Percentiles rank a stretch among this genome's conserved stretches.
phyloP scores from a whole-genome alignment of 768 basidiomycete species.

The Pisolithus tinctorius region DNA sequence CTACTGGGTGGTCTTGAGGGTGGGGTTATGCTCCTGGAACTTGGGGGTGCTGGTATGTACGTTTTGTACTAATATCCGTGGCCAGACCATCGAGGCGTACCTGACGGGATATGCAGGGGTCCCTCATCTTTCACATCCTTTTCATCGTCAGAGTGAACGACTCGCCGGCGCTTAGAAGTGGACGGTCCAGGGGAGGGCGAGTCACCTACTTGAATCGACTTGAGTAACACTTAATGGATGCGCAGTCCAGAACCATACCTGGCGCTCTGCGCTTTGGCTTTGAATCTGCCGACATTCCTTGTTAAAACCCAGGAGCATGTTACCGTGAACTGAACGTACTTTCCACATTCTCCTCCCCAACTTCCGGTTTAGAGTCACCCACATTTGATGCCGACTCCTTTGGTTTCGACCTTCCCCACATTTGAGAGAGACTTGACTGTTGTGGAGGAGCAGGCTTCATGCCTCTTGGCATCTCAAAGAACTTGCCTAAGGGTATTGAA shows the following conservation, averaged over 20 bases:
- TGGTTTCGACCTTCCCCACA: conserved; percentile 56
- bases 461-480: conserved; percentile 66
- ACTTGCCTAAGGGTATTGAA: conserved; percentile 46
- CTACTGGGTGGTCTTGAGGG: conserved; percentile 3
- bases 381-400: conserved; percentile 20
- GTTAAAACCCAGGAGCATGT: not conserved
- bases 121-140: conserved; percentile 13
- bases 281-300: too few species aligned
- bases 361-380: conserved; percentile 17
- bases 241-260: too few species aligned
- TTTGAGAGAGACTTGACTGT: conserved; percentile 70
- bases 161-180: conserved; percentile 44
- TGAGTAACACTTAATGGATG: too few species aligned
- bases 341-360: conserved; percentile 7
- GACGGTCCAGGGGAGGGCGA: conserved; percentile 17
- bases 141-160: conserved; percentile 52
- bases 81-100: not conserved
- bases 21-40: not conserved
- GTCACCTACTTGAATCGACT: not conserved
- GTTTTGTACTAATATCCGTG: not conserved
- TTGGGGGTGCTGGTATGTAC: not conserved
- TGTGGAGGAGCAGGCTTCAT: conserved; percentile 63
- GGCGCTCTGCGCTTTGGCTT: too few species aligned
- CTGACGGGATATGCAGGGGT: conserved; percentile 2
- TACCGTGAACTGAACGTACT: not conserved